Evolutionary conservation across 768 basidiomycete genomes (phyloP).

Genomic region (Boletus rubroflammeus): DNA sequence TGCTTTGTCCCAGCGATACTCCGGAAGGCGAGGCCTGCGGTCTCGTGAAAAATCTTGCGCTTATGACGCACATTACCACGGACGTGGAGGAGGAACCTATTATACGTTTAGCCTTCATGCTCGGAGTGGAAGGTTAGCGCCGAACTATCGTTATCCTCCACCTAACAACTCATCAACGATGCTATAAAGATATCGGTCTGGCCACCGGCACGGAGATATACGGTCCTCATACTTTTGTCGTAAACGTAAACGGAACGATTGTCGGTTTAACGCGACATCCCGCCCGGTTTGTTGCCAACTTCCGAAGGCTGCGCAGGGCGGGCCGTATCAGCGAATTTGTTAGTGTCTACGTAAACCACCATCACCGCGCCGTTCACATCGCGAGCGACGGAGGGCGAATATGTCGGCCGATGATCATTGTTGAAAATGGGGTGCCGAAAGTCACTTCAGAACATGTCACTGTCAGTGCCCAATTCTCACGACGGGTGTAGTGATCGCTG

Average conservation of each 20-base stretch:
- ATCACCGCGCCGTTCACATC: slow-evolving; percentile 92
- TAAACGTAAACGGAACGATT: slow-evolving; percentile 95
- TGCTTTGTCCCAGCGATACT: slow-evolving; percentile 96
- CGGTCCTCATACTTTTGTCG: slow-evolving; percentile 86
- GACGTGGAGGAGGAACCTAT: slow-evolving; percentile 97
- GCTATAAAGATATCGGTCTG: slow-evolving; percentile 72
- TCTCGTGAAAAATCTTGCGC: slow-evolving; percentile 94
- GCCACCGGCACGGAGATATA: slow-evolving; percentile 96
- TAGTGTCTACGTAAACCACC: slow-evolving; percentile 92
- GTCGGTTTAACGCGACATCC: slow-evolving; percentile 90
- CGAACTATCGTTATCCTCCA: slow-evolving; percentile 5
- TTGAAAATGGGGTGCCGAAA: slow-evolving; percentile 73
- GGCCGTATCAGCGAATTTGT: slow-evolving; percentile 95
- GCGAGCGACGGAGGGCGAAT: slow-evolving; percentile 97
- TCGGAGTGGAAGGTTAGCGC: slow-evolving; percentile 89
- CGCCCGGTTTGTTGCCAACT: slow-evolving; percentile 79
- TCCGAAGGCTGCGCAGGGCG: slow-evolving; percentile 89
- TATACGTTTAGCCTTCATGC: slow-evolving; percentile 82
- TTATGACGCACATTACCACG: slow-evolving; percentile 99
- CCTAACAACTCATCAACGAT: slow-evolving; percentile 11
- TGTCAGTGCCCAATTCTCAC: slow-evolving; percentile 38
- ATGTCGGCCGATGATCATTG: slow-evolving; percentile 96
- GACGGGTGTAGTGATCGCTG: neutral
- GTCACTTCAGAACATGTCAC: slow-evolving; percentile 78
- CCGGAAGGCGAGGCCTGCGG: slow-evolving; percentile 99